Evolutionary conservation across 2,329 filamentous ascomycete genomes (phyloP).

Genomic region (Coniochaeta pulveracea): DNA sequence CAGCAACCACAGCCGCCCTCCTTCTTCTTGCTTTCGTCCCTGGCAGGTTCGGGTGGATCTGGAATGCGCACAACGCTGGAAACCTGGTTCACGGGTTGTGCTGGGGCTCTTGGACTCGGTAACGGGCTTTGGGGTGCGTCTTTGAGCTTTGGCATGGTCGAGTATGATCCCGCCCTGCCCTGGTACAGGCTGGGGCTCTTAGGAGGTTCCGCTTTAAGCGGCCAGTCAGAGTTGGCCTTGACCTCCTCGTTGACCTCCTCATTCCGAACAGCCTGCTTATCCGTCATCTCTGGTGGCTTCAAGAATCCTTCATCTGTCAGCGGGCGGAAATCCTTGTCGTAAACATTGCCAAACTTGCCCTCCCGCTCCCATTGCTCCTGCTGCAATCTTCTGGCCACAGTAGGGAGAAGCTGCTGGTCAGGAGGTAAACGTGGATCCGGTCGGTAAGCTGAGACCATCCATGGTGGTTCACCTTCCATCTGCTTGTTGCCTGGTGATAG

Average conservation of each 20-base stretch:
- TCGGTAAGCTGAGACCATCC: slow-evolving; percentile 90
- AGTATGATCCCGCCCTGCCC: slow-evolving; percentile 40
- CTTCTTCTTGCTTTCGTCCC: slow-evolving; percentile 34
- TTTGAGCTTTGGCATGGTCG: slow-evolving; percentile 50
- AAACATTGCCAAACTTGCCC: slow-evolving; percentile 73
- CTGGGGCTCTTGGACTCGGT: slow-evolving; percentile 33
- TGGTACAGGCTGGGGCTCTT: not conserved
- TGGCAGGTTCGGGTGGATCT: slow-evolving; percentile 35
- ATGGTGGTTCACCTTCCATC: slow-evolving; percentile 90
- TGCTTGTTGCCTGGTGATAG: slow-evolving; percentile 42
- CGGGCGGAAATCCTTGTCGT: slow-evolving; percentile 79
- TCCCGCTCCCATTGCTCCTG: slow-evolving; percentile 95
- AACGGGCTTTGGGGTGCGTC: slow-evolving; percentile 30
- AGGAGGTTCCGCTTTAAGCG: slow-evolving; percentile 33
- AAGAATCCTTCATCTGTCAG: slow-evolving; percentile 55
- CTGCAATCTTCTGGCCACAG: slow-evolving; percentile 79
- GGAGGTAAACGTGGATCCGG: slow-evolving; percentile 88
- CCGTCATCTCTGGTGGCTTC: slow-evolving; percentile 29
- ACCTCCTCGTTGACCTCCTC: slow-evolving; percentile 19
- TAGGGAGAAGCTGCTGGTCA: slow-evolving; percentile 90
- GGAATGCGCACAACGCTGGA: slow-evolving; percentile 36
- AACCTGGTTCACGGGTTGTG: slow-evolving; percentile 26
- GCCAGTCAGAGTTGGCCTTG: slow-evolving; percentile 56
- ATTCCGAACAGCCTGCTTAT: slow-evolving; percentile 11
- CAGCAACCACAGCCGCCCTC: slow-evolving; percentile 59